Evolutionary conservation across 1,139 yeast species (phyloP).

Genomic region (Arxiozyma heterogenica): DNA sequence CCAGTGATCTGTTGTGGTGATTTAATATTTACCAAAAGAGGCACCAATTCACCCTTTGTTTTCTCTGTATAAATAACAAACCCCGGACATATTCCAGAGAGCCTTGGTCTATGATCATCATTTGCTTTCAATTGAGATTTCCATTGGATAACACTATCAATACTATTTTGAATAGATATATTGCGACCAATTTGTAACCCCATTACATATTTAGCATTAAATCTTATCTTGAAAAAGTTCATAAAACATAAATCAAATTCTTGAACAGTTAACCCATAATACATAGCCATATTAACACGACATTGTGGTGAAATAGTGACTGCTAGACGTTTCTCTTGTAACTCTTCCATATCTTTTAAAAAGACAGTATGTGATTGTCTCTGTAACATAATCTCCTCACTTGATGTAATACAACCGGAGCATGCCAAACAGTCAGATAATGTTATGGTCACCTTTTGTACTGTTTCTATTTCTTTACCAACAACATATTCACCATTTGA

Average conservation of each 20-base stretch:
- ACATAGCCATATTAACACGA: constrained; percentile 71
- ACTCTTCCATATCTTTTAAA: constrained; percentile 34
- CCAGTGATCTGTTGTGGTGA: constrained; percentile 96
- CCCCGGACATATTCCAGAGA: constrained; percentile 81
- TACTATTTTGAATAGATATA: constrained; percentile 54
- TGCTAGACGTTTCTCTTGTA: constrained; percentile 42
- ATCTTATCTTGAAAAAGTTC: constrained; percentile 46
- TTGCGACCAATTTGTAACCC: constrained; percentile 81
- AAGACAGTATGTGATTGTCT: constrained; percentile 83
- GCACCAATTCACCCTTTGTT: constrained; percentile 78
- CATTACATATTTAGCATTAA: constrained; percentile 68
- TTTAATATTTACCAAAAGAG: constrained; percentile 54
- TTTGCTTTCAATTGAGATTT: constrained; percentile 15
- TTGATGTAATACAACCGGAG: constrained; percentile 93
- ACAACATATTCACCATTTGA: constrained; percentile 67
- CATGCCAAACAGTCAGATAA: constrained; percentile 92
- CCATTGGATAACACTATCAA: constrained; percentile 38
- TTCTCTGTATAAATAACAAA: constrained; percentile 95
- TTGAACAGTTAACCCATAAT: constrained; percentile 45
- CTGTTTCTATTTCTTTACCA: constrained; percentile 43
- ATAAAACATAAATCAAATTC: constrained; percentile 54
- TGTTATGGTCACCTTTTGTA: constrained; percentile 80
- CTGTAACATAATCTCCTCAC: constrained; percentile 86
- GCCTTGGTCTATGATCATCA: constrained; percentile 28
- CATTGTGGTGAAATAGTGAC: constrained; percentile 83